Evolutionary conservation across 139 green algal species (phyloP).

Genomic region (Spirogloea muscicola): DNA sequence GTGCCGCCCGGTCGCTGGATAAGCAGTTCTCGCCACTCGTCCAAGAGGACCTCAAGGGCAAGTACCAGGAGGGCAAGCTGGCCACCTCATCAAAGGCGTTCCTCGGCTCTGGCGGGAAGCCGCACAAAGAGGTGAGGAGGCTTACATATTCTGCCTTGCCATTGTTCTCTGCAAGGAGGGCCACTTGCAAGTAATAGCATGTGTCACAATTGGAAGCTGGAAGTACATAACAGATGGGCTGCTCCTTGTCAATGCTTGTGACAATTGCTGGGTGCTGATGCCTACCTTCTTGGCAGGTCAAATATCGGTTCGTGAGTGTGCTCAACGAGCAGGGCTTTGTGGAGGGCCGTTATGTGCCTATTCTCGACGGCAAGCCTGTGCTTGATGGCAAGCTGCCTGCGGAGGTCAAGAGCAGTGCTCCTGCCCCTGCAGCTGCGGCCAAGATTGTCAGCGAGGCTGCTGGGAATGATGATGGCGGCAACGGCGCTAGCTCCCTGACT

Average conservation of each 20-base stretch:
- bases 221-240: no score
- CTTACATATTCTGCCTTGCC: no score
- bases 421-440: no score
- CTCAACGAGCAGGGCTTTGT: conserved; percentile 56
- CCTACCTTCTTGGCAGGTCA: conserved; percentile 11
- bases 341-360: conserved; percentile 58
- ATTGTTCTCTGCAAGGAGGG: no score
- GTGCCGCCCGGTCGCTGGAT: conserved; percentile 70
- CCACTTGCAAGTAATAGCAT: no score
- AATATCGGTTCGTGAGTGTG: conserved; percentile 48
- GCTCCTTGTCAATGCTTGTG: background rate
- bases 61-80: conserved; percentile 42
- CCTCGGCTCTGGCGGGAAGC: no score
- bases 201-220: no score
- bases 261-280: no score
- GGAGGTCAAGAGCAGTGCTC: no score
- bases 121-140: conserved; percentile 21
- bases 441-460: no score
- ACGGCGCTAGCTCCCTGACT: no score
- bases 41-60: conserved; percentile 47
- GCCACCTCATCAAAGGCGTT: background rate
- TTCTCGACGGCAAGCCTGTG: conserved; percentile 47
- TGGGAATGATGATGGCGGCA: no score
- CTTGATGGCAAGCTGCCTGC: conserved; percentile 44
- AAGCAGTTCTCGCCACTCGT: conserved; percentile 66